Conservation (phyloP, 108 stramenopile species). For the Pseudonitzschia multiseries region DNA sequence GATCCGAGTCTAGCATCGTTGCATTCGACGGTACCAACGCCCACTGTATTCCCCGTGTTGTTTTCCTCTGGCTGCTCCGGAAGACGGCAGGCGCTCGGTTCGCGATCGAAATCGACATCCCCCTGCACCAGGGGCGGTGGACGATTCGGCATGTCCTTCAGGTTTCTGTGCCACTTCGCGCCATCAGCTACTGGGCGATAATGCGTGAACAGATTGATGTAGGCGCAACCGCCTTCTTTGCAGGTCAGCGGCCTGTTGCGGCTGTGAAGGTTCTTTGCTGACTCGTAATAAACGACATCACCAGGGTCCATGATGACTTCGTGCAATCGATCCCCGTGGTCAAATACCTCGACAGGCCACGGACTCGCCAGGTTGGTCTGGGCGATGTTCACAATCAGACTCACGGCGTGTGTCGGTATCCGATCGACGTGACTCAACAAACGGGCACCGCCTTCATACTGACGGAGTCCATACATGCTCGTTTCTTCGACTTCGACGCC, state of each 20-base stretch:
- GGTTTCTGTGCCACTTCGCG: conserved; percentile 44
- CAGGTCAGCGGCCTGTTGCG: conserved; percentile 66
- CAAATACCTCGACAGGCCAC: conserved; percentile 83
- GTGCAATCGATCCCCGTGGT: conserved; percentile 65
- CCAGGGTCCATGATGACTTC: conserved; percentile 82
- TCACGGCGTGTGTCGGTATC: conserved; percentile 81
- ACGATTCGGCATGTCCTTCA: conserved; percentile 42
- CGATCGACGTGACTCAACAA: conserved; percentile 90
- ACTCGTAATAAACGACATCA: conserved; percentile 88
- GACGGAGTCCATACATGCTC: conserved; percentile 89
- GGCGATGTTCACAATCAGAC: conserved; percentile 89
- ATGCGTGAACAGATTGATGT: conserved; percentile 90
- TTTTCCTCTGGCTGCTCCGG: neutral
- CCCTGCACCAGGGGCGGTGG: conserved; percentile 58
- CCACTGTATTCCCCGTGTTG: conserved; percentile 28
- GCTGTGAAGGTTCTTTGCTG: conserved; percentile 84
- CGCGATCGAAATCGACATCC: conserved; percentile 16
- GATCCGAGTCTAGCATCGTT: conserved; percentile 60
- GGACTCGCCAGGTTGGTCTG: conserved; percentile 77
- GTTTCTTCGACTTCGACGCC: conserved; percentile 87
- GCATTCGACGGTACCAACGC: conserved; percentile 63
- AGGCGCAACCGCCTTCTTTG: conserved; percentile 49
- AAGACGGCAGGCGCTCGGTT: neutral
- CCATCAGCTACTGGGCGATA: conserved; percentile 75
- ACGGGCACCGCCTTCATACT: conserved; percentile 83